phyloP scores from a whole-genome alignment of 208 protist genomes.

The Leishmania guyanensis region DNA sequence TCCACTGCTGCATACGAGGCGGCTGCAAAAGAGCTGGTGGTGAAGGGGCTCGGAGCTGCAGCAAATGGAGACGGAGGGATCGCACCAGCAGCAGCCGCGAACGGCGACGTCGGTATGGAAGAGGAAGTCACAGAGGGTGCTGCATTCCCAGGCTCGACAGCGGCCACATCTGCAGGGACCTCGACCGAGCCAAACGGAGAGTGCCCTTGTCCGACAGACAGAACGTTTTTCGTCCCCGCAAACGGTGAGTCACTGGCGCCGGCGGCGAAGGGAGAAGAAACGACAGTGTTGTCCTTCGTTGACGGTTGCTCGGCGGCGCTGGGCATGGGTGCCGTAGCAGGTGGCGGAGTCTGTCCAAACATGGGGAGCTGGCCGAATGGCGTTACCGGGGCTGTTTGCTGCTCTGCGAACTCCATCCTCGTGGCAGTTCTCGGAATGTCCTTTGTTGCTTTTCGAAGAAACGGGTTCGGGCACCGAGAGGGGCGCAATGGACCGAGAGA shows the following conservation, averaged over 20 bases:
- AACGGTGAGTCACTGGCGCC: slow-evolving; percentile 31
- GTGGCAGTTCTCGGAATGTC: slow-evolving; percentile 18
- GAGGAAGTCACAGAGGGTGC: neutral
- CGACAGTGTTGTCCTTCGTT: slow-evolving; percentile 16
- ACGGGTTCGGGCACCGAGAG: slow-evolving; percentile 51
- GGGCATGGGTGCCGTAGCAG: slow-evolving; percentile 14
- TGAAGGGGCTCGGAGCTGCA: slow-evolving; percentile 12
- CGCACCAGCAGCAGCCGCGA: slow-evolving; percentile 15
- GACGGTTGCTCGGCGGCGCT: neutral
- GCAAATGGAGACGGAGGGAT: slow-evolving; percentile 42
- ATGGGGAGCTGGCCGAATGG: slow-evolving; percentile 82
- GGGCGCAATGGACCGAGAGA: slow-evolving; percentile 53
- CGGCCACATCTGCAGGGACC: neutral
- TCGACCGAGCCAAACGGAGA: slow-evolving; percentile 47
- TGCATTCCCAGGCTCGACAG: neutral
- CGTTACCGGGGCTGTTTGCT: slow-evolving; percentile 56
- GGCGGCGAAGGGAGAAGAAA: slow-evolving; percentile 66
- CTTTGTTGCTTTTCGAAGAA: slow-evolving; percentile 22
- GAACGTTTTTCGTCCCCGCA: slow-evolving; percentile 37
- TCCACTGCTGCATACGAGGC: slow-evolving; percentile 20
- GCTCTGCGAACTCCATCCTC: slow-evolving; percentile 24
- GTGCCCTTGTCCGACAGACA: slow-evolving; percentile 34
- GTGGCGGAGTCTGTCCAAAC: slow-evolving; percentile 57
- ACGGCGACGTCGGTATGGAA: slow-evolving; percentile 34
- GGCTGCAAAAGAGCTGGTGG: slow-evolving; percentile 14